Evolutionary conservation across 352 stramenopile genomes (phyloP).

Genomic region (Phytophthora quininea): DNA sequence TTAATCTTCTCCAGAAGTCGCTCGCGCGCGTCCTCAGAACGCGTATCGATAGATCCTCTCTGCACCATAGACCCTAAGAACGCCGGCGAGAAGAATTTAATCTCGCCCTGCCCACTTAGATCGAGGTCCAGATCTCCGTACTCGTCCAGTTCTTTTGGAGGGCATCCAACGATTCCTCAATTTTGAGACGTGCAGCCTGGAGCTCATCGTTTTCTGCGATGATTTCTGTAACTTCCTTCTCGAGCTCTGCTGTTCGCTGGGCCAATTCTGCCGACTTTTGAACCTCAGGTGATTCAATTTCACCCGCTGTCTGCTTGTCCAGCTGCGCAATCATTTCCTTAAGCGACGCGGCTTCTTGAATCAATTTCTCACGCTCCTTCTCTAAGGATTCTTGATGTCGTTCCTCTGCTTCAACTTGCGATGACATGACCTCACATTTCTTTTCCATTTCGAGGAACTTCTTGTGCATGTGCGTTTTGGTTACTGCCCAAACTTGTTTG

Average conservation of each 20-base stretch:
- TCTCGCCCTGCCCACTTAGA: constrained; percentile 38
- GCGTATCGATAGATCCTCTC: constrained; percentile 66
- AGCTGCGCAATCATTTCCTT: constrained; percentile 70
- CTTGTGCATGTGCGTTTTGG: constrained; percentile 52
- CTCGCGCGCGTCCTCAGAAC: constrained; percentile 63
- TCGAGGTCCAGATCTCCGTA: constrained; percentile 67
- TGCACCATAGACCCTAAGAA: constrained; percentile 72
- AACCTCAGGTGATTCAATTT: constrained; percentile 73
- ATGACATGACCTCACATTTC: constrained; percentile 60
- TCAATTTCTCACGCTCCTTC: constrained; percentile 65
- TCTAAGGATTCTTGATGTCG: constrained; percentile 52
- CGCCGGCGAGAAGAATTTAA: constrained; percentile 73
- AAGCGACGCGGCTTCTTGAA: constrained; percentile 58
- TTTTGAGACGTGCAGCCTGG: constrained; percentile 46
- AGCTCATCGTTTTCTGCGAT: constrained; percentile 77
- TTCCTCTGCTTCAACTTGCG: constrained; percentile 52
- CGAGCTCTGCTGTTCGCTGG: constrained; percentile 55
- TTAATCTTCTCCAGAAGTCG: constrained; percentile 65
- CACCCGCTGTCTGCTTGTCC: constrained; percentile 53
- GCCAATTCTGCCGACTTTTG: constrained; percentile 59
- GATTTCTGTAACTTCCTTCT: constrained; percentile 76
- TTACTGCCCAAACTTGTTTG: constrained; percentile 75
- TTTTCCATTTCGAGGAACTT: constrained; percentile 56
- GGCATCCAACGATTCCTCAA: constrained; percentile 62
- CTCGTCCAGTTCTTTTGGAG: constrained; percentile 67